Evolutionary conservation across 208 protist species (phyloP).

Genomic region (Plasmodiophora brassicae): DNA sequence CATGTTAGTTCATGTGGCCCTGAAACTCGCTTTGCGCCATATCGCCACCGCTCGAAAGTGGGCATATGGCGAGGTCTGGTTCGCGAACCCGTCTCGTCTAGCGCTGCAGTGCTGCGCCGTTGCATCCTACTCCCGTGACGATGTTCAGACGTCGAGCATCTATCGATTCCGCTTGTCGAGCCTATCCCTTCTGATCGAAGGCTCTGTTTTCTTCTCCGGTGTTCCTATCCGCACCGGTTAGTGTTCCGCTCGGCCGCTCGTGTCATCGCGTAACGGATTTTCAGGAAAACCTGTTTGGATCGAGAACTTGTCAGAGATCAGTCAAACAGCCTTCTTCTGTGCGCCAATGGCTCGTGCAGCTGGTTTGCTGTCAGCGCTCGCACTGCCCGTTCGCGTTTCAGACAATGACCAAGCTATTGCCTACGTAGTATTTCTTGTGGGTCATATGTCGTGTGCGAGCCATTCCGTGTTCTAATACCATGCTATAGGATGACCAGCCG

Average conservation of each 20-base stretch:
- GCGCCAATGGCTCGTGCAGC: neutral
- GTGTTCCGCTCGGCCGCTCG: neutral
- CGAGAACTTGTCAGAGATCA: neutral
- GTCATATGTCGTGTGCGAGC: neutral
- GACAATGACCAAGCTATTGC: neutral
- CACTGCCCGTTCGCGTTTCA: neutral
- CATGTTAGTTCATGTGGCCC: neutral
- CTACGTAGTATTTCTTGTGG: neutral
- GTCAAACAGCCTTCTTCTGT: neutral
- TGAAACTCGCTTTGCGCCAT: neutral
- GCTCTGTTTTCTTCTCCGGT: neutral
- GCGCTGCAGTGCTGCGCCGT: neutral
- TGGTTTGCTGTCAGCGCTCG: neutral
- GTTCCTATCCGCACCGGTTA: constrained; percentile 13
- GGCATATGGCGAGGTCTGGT: constrained; percentile 17
- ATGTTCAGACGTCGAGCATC: too few relatives aligned
- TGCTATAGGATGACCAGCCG: too few relatives aligned
- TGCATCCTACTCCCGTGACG: neutral
- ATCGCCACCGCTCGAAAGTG: neutral
- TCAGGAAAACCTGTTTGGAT: constrained; percentile 24
- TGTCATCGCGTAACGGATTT: neutral
- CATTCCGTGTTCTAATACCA: too few relatives aligned
- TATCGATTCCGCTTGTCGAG: neutral
- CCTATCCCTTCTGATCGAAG: neutral
- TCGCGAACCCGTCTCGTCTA: neutral